These are phyloP conservation scores for Hortaea sp. DNA, from an alignment of 2,329 filamentous ascomycete species.

Conservation along the genomic window DNA sequence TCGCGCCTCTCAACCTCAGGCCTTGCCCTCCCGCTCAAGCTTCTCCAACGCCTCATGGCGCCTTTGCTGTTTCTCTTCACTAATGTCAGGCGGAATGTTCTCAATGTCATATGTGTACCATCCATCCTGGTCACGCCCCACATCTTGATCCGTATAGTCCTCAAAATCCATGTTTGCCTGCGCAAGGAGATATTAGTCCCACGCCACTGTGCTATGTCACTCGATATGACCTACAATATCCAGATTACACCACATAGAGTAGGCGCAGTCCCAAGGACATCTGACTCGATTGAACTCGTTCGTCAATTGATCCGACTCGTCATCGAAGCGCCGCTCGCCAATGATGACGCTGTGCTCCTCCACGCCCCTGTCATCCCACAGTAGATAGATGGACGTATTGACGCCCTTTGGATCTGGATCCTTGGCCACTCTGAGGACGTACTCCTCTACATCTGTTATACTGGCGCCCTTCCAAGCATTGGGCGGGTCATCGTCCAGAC, in stretches of 20 bases:
- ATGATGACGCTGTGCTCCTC: not conserved
- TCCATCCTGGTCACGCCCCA: not conserved
- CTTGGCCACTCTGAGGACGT: not conserved
- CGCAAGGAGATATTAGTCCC: not conserved
- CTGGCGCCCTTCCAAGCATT: constrained; percentile 1
- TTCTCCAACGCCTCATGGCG: not conserved
- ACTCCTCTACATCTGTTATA: not conserved
- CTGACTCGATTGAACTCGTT: not conserved
- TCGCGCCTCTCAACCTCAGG: not conserved
- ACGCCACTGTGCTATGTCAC: too few species aligned
- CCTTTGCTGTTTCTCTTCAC: not conserved
- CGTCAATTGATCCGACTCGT: not conserved
- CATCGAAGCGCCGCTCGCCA: not conserved
- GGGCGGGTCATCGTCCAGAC: not conserved
- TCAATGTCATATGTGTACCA: not conserved
- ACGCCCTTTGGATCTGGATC: not conserved
- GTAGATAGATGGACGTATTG: not conserved
- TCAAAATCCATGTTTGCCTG: not conserved
- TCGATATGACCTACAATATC: not conserved
- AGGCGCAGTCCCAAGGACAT: not conserved
- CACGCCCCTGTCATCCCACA: constrained; percentile 1
- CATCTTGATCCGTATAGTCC: not conserved
- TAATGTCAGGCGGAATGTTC: not conserved
- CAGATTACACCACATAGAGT: not conserved
- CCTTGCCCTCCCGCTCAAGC: not conserved